A percentile compares a stretch with the other conserved stretches of the same genome.
Conservation (phyloP, 148 eudicot species). For the Camellia lanceoleosa region DNA sequence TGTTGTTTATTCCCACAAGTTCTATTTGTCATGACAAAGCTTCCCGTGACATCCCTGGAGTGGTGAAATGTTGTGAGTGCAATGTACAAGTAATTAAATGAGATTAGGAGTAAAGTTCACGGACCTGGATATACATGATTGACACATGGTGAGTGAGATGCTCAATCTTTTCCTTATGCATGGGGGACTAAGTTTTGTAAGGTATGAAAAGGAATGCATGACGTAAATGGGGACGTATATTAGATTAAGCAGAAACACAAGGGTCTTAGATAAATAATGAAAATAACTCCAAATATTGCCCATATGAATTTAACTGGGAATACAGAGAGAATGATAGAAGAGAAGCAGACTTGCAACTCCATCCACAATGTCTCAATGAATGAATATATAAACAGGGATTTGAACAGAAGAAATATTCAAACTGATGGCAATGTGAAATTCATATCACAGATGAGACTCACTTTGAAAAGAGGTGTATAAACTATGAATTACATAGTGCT, state of each 20-base stretch:
- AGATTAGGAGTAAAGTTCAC: not conserved
- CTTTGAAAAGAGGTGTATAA: not conserved
- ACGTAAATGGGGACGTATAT: not conserved
- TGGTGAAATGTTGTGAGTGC: not conserved
- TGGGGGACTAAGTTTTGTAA: not conserved
- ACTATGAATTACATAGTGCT: not conserved
- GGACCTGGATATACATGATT: not conserved
- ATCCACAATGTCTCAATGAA: not conserved
- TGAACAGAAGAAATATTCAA: not conserved
- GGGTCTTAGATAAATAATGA: not conserved
- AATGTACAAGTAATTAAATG: not conserved
- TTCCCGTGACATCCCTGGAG: too few species aligned
- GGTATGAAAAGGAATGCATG: constrained; percentile 1
- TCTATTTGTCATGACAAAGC: too few species aligned
- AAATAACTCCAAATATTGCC: not conserved
- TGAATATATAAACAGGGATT: not conserved
- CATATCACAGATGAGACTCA: not conserved
- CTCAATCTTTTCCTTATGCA: constrained; percentile 9
- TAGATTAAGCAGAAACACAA: not conserved
- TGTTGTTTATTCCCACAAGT: too few species aligned
- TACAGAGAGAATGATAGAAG: not conserved
- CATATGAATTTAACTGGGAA: not conserved
- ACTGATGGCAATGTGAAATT: not conserved
- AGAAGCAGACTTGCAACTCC: too few species aligned
- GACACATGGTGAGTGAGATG: not conserved